Base-by-base conservation (phyloP, 176 grass and related monocot genomes). In the Zizania latifolia region DNA sequence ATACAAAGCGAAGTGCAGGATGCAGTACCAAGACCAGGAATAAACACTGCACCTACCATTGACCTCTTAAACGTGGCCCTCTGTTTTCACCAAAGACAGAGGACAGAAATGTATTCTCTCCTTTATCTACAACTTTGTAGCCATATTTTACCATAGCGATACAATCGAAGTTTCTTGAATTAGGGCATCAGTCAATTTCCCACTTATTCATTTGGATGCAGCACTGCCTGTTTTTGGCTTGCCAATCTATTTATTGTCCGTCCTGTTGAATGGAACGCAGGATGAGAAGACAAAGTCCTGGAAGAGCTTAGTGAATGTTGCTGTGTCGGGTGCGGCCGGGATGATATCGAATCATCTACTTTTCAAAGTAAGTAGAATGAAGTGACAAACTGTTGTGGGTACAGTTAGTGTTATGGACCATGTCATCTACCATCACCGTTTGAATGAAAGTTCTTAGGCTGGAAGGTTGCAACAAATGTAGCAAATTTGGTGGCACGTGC, bases 341-440 rank as follows among this genome's bases (percentile, higher is more conserved):
- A 98, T 92, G 94, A 98, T 94, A 84, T 89, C 89, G 33, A 98
- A 98, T 39, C 94, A 98, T 86, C 79, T 98, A 10, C 91, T 94
- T 26, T 98, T 98, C 82, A 92, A 98, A 83, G 94, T 94, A 81
- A 87, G 34, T 29, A 75, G 1, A 44, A 54, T 15, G 8, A 12
- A 36, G 16, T 75, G 46, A 44, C 38, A 62, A 58, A 58, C 33
- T 50, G 5, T 12, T 58, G 17, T 56, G n/a, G n/a, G n/a, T n/a
- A n/a, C n/a, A n/a, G n/a, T n/a, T n/a, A 63, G 22, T 74, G 44
- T 21, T 21, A 5, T 64, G 19, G 9, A 28, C 24, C 27, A 10
- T 61, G 51, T 58, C 26, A 44, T 15, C 37, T 22, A 22, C 3
- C 23, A 23, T 62, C 11, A 17, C 14, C 24, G 24, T 63, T 16